Conservation (phyloP, 768 basidiomycete genomes). For the Trametes meyenii region DNA sequence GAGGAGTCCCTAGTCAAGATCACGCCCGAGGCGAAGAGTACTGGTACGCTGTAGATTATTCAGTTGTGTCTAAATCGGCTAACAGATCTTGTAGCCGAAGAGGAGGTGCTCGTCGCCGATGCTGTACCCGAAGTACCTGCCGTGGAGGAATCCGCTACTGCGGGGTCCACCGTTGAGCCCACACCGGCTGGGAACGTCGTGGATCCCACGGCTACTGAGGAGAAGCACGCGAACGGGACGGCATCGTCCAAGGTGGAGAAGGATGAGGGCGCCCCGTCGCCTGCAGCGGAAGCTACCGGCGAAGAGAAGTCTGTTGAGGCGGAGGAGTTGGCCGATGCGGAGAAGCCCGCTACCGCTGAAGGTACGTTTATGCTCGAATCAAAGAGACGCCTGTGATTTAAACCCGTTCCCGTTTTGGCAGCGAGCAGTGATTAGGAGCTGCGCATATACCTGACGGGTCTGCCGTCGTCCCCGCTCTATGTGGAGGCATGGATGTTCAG, state of each 20-base stretch:
- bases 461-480: neutral
- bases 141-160: neutral
- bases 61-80: neutral
- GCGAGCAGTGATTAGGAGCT: slow-evolving; percentile 4
- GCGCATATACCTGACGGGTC: slow-evolving; percentile 14
- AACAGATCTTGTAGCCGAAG: neutral
- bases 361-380: neutral
- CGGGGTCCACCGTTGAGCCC: neutral
- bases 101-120: neutral
- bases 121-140: neutral
- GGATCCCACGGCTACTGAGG: neutral
- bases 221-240: neutral
- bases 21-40: neutral
- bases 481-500: slow-evolving; percentile 16
- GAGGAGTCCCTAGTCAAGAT: too few species aligned
- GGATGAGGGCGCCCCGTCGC: neutral
- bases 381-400: neutral
- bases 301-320: neutral
- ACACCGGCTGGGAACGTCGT: neutral
- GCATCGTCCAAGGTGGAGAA: neutral
- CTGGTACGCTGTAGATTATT: neutral
- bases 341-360: slow-evolving; percentile 12
- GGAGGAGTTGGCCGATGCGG: neutral
- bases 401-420: neutral
- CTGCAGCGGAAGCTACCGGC: neutral